Conservation (phyloP, 345 rosid genomes). For the Pugionium dolabratum region DNA sequence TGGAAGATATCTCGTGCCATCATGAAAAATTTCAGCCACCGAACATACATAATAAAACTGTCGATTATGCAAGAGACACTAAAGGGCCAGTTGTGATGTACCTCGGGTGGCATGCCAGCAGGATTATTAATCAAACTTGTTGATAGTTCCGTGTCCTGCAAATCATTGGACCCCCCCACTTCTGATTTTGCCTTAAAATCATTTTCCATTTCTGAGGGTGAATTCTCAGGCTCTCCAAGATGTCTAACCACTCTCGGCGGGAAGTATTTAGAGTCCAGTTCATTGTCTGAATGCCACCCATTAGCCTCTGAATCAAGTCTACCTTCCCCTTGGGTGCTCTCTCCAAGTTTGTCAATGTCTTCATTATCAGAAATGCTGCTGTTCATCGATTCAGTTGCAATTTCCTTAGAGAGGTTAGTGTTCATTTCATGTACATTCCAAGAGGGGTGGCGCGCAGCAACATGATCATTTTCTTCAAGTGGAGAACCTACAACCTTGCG, state of each 20-base stretch:
- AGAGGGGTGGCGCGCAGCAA: constrained; percentile 53
- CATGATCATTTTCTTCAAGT: constrained; percentile 47
- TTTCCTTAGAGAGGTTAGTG: constrained; percentile 47
- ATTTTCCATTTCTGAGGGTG: constrained; percentile 39
- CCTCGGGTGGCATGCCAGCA: constrained; percentile 92
- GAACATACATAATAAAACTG: constrained; percentile 20
- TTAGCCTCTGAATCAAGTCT: constrained; percentile 49
- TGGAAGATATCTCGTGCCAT: background rate
- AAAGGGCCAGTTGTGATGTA: constrained; percentile 35
- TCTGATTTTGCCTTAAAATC: constrained; percentile 46
- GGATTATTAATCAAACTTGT: constrained; percentile 58
- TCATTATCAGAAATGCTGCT: constrained; percentile 76
- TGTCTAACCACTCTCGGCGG: constrained; percentile 53
- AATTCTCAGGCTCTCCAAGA: constrained; percentile 47
- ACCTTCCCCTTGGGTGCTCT: constrained; percentile 49
- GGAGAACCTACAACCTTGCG: constrained; percentile 70
- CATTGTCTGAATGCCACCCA: constrained; percentile 86
- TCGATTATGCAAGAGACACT: constrained; percentile 17
- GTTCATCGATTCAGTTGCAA: constrained; percentile 52
- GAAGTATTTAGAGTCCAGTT: constrained; percentile 56
- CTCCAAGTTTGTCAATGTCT: constrained; percentile 54
- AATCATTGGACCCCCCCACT: constrained; percentile 39
- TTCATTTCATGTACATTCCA: constrained; percentile 65
- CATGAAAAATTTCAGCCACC: constrained; percentile 1
- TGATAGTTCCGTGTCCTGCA: constrained; percentile 37